These are phyloP conservation scores for Gracilaria domingensis DNA, from an alignment of 23 red algal genomes.

Conservation along the genomic window DNA sequence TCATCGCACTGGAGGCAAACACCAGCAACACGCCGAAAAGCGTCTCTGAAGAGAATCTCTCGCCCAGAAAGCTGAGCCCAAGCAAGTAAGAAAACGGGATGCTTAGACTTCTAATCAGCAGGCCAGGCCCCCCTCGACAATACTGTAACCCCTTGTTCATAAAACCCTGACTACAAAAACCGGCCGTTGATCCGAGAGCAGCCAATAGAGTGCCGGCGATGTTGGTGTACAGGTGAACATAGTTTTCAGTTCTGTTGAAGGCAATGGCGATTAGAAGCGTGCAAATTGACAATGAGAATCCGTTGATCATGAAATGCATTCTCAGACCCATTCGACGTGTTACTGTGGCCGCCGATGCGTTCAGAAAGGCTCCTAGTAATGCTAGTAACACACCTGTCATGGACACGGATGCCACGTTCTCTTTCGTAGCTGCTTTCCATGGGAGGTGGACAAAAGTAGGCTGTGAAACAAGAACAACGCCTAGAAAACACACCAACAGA, in stretches of 20 bases:
- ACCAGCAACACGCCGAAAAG: conserved; percentile 16
- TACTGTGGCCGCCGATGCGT: background rate
- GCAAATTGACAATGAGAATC: background rate
- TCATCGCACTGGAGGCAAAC: background rate
- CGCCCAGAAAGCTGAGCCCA: conserved; percentile 32
- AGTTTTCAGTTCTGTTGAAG: background rate
- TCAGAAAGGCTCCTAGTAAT: background rate
- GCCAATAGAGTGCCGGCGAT: conserved; percentile 4
- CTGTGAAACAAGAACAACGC: conserved; percentile 25
- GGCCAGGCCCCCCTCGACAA: conserved; percentile 31
- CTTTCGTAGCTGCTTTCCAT: background rate
- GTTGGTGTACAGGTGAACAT: background rate
- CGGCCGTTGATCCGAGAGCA: background rate
- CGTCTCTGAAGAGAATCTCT: background rate
- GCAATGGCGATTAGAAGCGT: background rate
- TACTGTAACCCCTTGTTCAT: conserved; percentile 44
- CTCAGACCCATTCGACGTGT: conserved; percentile 6
- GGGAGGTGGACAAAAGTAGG: background rate
- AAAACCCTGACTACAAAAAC: conserved; percentile 39
- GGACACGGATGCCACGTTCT: background rate
- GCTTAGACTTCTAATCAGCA: conserved; percentile 39
- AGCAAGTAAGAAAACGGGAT: conserved; percentile 35
- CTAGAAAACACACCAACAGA: background rate
- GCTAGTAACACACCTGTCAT: background rate
- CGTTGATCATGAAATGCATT: conserved; percentile 9